A percentile compares a stretch with the other conserved stretches of the same genome.
Conservation (phyloP, 1,284 basidiomycete genomes). For the Trichosporon faecale region DNA sequence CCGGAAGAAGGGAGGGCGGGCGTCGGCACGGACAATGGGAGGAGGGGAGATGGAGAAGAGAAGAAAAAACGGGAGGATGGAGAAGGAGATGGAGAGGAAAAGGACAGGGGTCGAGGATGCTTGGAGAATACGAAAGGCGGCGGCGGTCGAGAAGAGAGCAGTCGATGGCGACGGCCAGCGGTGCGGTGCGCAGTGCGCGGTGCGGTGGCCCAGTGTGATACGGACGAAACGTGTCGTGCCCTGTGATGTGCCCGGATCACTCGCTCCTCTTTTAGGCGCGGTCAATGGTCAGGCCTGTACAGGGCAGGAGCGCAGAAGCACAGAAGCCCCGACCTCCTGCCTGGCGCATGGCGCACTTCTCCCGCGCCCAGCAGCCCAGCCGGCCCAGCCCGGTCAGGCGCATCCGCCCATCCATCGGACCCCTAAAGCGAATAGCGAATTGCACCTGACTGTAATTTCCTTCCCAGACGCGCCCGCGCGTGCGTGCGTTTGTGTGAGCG, state of each 20-base stretch:
- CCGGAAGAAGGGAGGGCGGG: not conserved
- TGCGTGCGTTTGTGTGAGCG: not conserved
- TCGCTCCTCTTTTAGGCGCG: not conserved
- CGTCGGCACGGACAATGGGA: not conserved
- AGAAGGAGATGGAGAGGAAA: slow-evolving; percentile 5
- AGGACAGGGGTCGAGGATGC: not conserved
- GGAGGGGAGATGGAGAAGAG: not conserved
- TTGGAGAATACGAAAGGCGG: not conserved
- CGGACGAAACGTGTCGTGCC: slow-evolving; percentile 10
- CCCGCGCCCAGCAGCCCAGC: too few species aligned
- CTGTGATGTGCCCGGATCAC: slow-evolving; percentile 6
- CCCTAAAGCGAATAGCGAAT: not conserved
- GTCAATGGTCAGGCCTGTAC: not conserved
- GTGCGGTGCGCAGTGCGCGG: not conserved
- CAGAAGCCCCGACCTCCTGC: too few species aligned
- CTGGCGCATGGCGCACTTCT: too few species aligned
- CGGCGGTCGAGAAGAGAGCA: not conserved
- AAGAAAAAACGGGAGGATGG: not conserved
- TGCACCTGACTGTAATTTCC: not conserved
- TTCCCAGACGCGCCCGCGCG: not conserved
- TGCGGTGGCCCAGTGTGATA: not conserved
- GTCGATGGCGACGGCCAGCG: not conserved
- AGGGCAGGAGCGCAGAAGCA: not conserved
- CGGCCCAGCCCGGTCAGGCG: not conserved
- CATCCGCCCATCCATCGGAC: not conserved